Evolutionary conservation across 495 filamentous ascomycete species (phyloP).

Genomic region (Trichodelitschia bisporula): DNA sequence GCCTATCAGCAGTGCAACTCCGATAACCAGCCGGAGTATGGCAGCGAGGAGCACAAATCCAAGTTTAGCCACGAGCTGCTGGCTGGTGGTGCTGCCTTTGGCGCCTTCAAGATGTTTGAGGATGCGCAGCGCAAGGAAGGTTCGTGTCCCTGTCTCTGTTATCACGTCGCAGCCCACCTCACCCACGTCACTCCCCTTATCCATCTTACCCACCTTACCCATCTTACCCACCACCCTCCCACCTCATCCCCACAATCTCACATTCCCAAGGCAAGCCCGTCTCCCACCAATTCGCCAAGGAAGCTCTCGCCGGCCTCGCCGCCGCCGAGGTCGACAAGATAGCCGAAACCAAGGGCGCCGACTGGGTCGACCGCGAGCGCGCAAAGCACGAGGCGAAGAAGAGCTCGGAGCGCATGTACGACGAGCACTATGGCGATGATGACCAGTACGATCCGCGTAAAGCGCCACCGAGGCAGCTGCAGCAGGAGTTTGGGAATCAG

Average conservation of each 20-base stretch:
- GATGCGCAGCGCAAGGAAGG: slow-evolving; percentile 49
- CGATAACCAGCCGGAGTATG: slow-evolving; percentile 9
- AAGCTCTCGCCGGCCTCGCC: slow-evolving; percentile 42
- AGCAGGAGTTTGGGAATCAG: slow-evolving; percentile 4
- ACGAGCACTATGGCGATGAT: slow-evolving; percentile 26
- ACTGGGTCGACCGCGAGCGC: slow-evolving; percentile 38
- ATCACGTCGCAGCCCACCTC: too few species aligned
- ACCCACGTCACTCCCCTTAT: background rate
- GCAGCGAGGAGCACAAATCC: too few species aligned
- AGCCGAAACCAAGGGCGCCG: slow-evolving; percentile 52
- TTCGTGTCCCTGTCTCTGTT: slow-evolving; percentile 14
- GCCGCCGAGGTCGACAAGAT: slow-evolving; percentile 59
- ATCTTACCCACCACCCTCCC: slow-evolving; percentile 1
- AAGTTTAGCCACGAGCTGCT: slow-evolving; percentile 49
- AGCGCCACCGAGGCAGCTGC: background rate
- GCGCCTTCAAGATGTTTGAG: slow-evolving; percentile 59
- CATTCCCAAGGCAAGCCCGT: slow-evolving; percentile 54
- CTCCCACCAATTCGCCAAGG: slow-evolving; percentile 54
- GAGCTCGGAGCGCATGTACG: slow-evolving; percentile 28
- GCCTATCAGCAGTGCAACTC: slow-evolving; percentile 32
- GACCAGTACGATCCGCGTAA: slow-evolving; percentile 14
- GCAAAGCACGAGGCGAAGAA: slow-evolving; percentile 41
- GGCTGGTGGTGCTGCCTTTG: slow-evolving; percentile 55
- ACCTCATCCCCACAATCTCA: too few species aligned
- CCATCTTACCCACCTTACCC: background rate